These are phyloP conservation scores for Ramalina peruviana DNA, from an alignment of 495 filamentous ascomycete genomes.

Conservation along the genomic window DNA sequence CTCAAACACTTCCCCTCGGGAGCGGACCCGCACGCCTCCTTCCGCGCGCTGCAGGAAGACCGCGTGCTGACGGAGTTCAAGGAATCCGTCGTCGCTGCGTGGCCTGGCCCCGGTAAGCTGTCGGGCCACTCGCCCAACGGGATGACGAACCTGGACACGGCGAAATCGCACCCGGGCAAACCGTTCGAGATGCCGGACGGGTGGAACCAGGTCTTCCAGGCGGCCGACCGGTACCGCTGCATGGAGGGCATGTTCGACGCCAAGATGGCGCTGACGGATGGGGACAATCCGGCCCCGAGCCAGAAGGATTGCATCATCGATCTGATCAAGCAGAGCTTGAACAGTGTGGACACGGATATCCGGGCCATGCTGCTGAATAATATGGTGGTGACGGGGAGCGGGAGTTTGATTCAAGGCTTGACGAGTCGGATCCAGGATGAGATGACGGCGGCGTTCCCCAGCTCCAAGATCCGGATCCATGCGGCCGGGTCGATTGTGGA, in stretches of 20 bases:
- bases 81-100: slow-evolving; percentile 88
- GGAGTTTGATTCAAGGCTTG: slow-evolving; percentile 73
- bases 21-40: slow-evolving; percentile 52
- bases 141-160: slow-evolving; percentile 54
- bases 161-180: slow-evolving; percentile 48
- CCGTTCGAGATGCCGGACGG: slow-evolving; percentile 96
- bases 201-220: slow-evolving; percentile 82
- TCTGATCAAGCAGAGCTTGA: slow-evolving; percentile 62
- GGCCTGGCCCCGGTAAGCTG: slow-evolving; percentile 67
- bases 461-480: slow-evolving; percentile 67
- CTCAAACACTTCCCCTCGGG: slow-evolving; percentile 50
- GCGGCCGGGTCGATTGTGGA: slow-evolving; percentile 76
- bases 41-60: slow-evolving; percentile 75
- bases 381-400: slow-evolving; percentile 85
- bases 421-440: slow-evolving; percentile 79
- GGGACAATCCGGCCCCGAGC: slow-evolving; percentile 35
- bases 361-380: slow-evolving; percentile 70
- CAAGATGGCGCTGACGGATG: slow-evolving; percentile 43
- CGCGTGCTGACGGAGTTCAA: slow-evolving; percentile 91
- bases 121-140: slow-evolving; percentile 40
- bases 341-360: slow-evolving; percentile 74
- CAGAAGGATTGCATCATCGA: slow-evolving; percentile 63
- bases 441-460: slow-evolving; percentile 62
- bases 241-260: slow-evolving; percentile 83
- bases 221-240: slow-evolving; percentile 61